Percentiles rank a stretch among this genome's conserved stretches.
phyloP scores from a whole-genome alignment of 2,329 filamentous ascomycete genomes.

The Aureobasidium musti region DNA sequence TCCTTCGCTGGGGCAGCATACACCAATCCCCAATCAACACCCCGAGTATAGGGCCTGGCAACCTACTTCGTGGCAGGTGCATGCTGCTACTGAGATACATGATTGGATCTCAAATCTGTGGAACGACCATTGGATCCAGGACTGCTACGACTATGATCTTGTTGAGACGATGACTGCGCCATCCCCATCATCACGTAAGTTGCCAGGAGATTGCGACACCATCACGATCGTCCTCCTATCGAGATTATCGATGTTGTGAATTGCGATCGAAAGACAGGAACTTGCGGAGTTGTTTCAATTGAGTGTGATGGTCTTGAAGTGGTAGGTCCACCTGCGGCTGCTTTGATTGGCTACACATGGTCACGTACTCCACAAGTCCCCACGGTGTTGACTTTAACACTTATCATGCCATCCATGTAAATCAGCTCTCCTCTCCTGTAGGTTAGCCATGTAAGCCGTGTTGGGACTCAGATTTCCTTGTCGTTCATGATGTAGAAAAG shows the following conservation, averaged over 20 bases:
- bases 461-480: background rate
- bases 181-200: conserved; percentile 1
- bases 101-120: background rate
- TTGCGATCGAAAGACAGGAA: background rate
- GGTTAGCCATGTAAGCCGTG: conserved; percentile 2
- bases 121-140: background rate
- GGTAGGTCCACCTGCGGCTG: conserved; percentile 4
- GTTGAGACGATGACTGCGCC: background rate
- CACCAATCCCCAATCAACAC: background rate
- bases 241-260: background rate
- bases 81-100: background rate
- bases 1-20: background rate
- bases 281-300: background rate
- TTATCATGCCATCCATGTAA: background rate
- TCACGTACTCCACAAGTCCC: background rate
- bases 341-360: background rate
- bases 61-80: too few relatives aligned
- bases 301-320: conserved; percentile 3
- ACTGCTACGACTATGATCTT: background rate
- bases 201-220: background rate
- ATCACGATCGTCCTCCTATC: background rate
- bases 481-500: background rate
- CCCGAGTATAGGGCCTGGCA: background rate
- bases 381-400: conserved; percentile 1
- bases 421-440: background rate